Evolutionary conservation across 371 early-diverging fungal genomes (phyloP), one percentile per base, ranked within the genome.

Genomic region (Nematocida sp.): DNA sequence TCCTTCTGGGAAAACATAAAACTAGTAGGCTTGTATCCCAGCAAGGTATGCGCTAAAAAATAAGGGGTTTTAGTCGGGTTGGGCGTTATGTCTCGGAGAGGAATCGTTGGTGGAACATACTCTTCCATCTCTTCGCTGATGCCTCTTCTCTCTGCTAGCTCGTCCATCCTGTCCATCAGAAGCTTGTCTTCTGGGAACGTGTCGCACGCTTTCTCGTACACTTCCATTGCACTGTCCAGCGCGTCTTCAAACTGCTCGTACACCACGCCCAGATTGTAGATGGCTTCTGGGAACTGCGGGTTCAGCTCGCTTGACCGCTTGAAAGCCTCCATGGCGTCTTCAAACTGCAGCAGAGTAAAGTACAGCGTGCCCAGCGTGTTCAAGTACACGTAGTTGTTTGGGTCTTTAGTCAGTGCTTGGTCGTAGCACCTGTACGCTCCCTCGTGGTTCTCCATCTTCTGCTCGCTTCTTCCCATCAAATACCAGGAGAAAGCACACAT

Each of bases 151-250:
- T 25, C 64, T 52, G 48, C 64, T 15, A 64, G 2, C 11, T 64
- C 64, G 4, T 64, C 64, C 27, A 64, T 49, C 37, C 64, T 51
- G 11, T 64, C 64, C 8, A 51, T 29, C 23, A 51, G 25, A 19
- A 64, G 50, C n/a, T 52, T 64, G 52, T 64, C 64, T 21, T 51
- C 64, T 21, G 64, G 64, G 34, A 38, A 64, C 7, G 51, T 64
- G 0, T 7, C 8, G 4, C 43, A n/a, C 4, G 52, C 52, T 36
- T 52, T 37, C 29, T 64, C 64, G 52, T 64, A 64, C 41, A 64
- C 29, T 40, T 64, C 64, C 48, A 51, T 49, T 15, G 64, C 64
- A 38, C 34, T 64, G n/a, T 32, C 17, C 27, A 64, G 8, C n/a
- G 64, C 46, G 29, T 52, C 51, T 25, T 49, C 64, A 51, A 64